phyloP scores from a whole-genome alignment of 176 grass and related monocot species.

The Eleusine indica region DNA sequence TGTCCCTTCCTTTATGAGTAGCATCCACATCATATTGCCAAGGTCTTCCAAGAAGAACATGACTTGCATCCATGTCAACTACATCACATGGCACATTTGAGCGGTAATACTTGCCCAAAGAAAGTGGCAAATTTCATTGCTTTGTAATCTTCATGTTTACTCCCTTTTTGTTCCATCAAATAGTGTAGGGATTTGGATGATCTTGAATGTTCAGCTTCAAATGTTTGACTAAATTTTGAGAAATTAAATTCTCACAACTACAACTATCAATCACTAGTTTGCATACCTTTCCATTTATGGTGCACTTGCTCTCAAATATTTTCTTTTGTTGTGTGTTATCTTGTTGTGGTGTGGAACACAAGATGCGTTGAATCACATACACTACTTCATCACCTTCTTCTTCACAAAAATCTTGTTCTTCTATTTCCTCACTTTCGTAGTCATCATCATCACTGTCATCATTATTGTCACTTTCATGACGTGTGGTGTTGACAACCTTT shows the following conservation, averaged over 20 bases:
- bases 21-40: slow-evolving; percentile 20
- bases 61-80: slow-evolving; percentile 5
- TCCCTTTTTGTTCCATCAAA: neutral
- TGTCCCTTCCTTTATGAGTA: neutral
- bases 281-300: neutral
- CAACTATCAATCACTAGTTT: neutral
- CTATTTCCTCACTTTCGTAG: neutral
- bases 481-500: slow-evolving; percentile 5
- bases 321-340: neutral
- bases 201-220: neutral
- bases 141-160: slow-evolving; percentile 5
- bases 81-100: slow-evolving; percentile 16
- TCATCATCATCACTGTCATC: neutral
- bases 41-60: slow-evolving; percentile 29
- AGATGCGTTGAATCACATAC: neutral
- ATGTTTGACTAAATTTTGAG: no score
- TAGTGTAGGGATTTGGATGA: neutral
- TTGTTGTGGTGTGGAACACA: neutral
- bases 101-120: slow-evolving; percentile 6
- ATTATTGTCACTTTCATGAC: neutral
- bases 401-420: neutral
- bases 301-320: neutral
- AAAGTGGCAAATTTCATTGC: neutral
- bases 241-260: neutral
- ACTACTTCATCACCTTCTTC: neutral